Evolutionary conservation across 2,329 filamentous ascomycete species (phyloP).

Genomic region (Penicillium hordei): DNA sequence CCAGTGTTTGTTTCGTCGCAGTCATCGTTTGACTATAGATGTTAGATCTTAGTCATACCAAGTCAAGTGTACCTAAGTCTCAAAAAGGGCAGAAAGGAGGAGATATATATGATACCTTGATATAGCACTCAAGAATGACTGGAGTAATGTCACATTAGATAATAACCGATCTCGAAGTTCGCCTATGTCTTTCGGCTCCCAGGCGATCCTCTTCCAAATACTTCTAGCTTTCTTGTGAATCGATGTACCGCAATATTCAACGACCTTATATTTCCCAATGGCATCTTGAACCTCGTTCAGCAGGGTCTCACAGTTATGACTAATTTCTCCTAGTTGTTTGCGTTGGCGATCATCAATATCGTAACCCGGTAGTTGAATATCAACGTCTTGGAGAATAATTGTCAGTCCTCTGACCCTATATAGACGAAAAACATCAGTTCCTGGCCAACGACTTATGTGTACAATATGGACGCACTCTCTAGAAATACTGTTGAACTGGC

Average conservation of each 20-base stretch:
- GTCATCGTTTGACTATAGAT: not conserved
- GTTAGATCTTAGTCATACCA: not conserved
- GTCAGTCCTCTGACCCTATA: not conserved
- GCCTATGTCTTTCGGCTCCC: not conserved
- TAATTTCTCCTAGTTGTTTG: not conserved
- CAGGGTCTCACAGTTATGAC: not conserved
- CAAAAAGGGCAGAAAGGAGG: not conserved
- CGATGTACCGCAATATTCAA: not conserved
- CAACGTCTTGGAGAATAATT: not conserved
- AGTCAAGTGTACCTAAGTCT: not conserved
- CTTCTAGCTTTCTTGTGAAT: not conserved
- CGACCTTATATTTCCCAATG: not conserved
- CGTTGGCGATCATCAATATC: not conserved
- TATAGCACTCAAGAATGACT: not conserved
- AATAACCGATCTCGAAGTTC: not conserved
- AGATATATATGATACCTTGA: conserved; percentile 1
- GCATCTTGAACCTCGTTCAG: not conserved
- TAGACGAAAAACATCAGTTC: not conserved
- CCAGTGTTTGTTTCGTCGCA: not conserved
- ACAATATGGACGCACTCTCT: not conserved
- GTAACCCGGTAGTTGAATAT: not conserved
- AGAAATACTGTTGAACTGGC: not conserved
- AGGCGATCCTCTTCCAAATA: conserved; percentile 1
- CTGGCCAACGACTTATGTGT: not conserved
- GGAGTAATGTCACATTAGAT: not conserved